phyloP scores from a whole-genome alignment of 202 grass and related monocot species.

The Eragrostis tef region DNA sequence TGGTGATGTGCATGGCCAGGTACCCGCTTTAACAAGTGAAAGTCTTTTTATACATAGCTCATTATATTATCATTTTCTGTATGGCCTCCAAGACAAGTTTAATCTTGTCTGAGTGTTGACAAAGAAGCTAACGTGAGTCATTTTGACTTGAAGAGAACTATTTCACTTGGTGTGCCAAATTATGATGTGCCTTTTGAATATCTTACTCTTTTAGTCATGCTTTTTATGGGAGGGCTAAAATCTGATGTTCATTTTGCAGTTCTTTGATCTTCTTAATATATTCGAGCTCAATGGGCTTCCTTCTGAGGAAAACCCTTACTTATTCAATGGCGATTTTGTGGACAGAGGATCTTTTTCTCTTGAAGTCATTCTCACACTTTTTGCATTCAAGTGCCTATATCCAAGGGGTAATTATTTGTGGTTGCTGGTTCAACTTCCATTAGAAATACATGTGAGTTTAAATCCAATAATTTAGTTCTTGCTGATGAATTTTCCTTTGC shows the following conservation, averaged over 20 bases:
- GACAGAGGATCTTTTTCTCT: conserved; percentile 96
- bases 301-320: conserved; percentile 92
- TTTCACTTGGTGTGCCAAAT: neutral
- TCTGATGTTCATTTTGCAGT: conserved; percentile 54
- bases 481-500: conserved; percentile 41
- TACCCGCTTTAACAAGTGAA: conserved; percentile 39
- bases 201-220: neutral
- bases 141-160: neutral
- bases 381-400: conserved; percentile 90
- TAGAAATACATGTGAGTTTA: neutral
- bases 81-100: conserved; percentile 19
- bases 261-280: conserved; percentile 90
- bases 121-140: neutral
- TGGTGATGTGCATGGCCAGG: conserved; percentile 86
- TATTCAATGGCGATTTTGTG: conserved; percentile 95
- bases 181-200: neutral
- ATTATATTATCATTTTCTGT: neutral
- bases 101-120: neutral
- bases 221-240: neutral
- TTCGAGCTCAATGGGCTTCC: conserved; percentile 94
- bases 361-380: conserved; percentile 92
- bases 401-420: conserved; percentile 56
- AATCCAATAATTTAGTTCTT: conserved; percentile 29
- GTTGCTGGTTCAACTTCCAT: neutral
- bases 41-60: conserved; percentile 2